These are phyloP conservation scores for Blumeriella jaapii DNA, from an alignment of 2,329 filamentous ascomycete genomes.

Conservation along the genomic window DNA sequence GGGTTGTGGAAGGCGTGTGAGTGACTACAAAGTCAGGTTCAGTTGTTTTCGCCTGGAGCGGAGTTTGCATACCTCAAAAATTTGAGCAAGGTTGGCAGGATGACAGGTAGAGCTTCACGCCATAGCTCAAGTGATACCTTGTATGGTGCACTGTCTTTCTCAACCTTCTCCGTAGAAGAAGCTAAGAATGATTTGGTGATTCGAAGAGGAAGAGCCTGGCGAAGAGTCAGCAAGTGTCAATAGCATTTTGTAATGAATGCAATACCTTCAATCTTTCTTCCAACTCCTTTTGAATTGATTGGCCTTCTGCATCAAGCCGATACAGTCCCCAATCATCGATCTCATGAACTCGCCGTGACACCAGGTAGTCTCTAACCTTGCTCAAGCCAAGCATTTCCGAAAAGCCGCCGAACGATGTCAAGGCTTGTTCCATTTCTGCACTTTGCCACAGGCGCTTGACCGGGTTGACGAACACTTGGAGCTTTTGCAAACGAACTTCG, in stretches of 20 bases:
- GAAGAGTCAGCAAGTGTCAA: neutral
- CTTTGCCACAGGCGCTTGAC: constrained; percentile 73
- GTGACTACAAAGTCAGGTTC: constrained; percentile 40
- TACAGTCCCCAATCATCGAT: constrained; percentile 74
- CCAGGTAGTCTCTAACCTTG: constrained; percentile 70
- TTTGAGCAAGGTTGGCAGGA: constrained; percentile 77
- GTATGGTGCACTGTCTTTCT: constrained; percentile 61
- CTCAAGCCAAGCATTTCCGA: constrained; percentile 69
- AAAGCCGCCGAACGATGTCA: constrained; percentile 69
- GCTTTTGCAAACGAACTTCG: constrained; percentile 55
- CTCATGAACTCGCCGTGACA: constrained; percentile 58
- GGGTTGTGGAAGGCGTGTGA: constrained; percentile 88
- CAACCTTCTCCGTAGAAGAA: constrained; percentile 81
- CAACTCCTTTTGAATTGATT: constrained; percentile 66
- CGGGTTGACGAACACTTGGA: constrained; percentile 71
- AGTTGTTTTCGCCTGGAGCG: constrained; percentile 6
- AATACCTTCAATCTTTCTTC: constrained; percentile 56
- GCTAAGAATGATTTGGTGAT: constrained; percentile 87
- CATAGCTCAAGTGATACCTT: constrained; percentile 71
- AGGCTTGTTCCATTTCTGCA: constrained; percentile 51
- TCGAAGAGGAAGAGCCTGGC: constrained; percentile 59
- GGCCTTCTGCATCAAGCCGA: constrained; percentile 66
- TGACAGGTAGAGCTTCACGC: constrained; percentile 68
- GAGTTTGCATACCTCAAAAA: constrained; percentile 51
- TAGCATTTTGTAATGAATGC: neutral